Percentiles rank a stretch among this genome's conserved stretches.
Conservation (phyloP, 768 basidiomycete genomes). For the Tricholoma sp. region DNA sequence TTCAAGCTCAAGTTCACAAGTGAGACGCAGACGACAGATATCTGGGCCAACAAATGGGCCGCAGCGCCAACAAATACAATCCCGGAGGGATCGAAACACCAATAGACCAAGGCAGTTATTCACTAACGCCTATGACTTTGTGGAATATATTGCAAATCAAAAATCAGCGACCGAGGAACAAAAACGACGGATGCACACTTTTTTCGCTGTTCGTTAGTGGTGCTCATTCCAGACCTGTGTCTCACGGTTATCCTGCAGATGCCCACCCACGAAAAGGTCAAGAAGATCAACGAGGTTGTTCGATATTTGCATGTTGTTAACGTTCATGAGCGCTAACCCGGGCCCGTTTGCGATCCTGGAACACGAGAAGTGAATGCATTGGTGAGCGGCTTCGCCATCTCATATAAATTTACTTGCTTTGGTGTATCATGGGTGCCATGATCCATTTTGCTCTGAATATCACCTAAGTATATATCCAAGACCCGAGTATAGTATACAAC, state of each 20-base stretch:
- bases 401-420: not conserved
- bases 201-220: constrained; percentile 38
- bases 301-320: constrained; percentile 25
- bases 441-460: too few relatives aligned
- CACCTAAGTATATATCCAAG: too few relatives aligned
- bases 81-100: not conserved
- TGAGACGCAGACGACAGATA: not conserved
- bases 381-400: not conserved
- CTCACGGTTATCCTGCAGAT: constrained; percentile 31
- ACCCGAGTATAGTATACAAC: too few relatives aligned
- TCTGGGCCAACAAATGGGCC: not conserved
- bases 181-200: constrained; percentile 42
- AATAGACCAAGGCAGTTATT: not conserved
- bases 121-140: constrained; percentile 28
- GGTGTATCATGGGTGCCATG: not conserved
- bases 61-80: not conserved
- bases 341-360: too few relatives aligned
- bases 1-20: not conserved
- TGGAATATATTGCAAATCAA: constrained; percentile 41
- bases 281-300: constrained; percentile 47
- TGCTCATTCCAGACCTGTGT: not conserved
- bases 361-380: not conserved
- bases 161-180: constrained; percentile 32
- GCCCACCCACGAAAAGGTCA: constrained; percentile 48
- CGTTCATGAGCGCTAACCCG: not conserved